Conservation (phyloP, 2,329 filamentous ascomycete species). For the Chrysoporthe puriensis region DNA sequence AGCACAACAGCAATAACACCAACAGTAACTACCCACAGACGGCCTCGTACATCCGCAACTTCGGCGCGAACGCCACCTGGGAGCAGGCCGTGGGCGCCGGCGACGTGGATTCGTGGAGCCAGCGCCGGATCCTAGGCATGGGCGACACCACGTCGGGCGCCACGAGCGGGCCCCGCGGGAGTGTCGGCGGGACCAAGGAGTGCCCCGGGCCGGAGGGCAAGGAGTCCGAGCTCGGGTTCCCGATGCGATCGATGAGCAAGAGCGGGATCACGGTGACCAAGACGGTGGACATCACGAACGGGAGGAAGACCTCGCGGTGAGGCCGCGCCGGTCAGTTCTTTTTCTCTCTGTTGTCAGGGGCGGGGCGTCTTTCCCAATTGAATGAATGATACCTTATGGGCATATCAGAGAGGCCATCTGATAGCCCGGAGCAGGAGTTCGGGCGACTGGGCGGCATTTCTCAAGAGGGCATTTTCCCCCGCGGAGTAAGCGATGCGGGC, state of each 20-base stretch:
- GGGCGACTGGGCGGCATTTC: constrained; percentile 5
- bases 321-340: not conserved
- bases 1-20: constrained; percentile 6
- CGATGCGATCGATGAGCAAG: constrained; percentile 21
- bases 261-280: constrained; percentile 28
- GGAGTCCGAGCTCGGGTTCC: constrained; percentile 15
- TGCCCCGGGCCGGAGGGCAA: constrained; percentile 5
- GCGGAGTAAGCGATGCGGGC: no score
- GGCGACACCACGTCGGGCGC: constrained; percentile 14
- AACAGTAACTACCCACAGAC: constrained; percentile 11
- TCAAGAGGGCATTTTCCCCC: no score
- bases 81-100: constrained; percentile 9
- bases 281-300: constrained; percentile 25
- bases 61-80: constrained; percentile 16
- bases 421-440: constrained; percentile 7
- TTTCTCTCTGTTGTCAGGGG: not conserved
- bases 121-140: constrained; percentile 23
- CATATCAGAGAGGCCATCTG: constrained; percentile 1
- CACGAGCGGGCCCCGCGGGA: not conserved
- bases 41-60: constrained; percentile 19
- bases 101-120: constrained; percentile 25
- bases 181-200: not conserved
- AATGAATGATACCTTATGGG: constrained; percentile 12
- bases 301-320: not conserved
- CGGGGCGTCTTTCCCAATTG: not conserved